Percentiles rank a stretch among this genome's conserved stretches.
Conservation (phyloP, 768 basidiomycete species). For the Leccinum fibrillosum region DNA sequence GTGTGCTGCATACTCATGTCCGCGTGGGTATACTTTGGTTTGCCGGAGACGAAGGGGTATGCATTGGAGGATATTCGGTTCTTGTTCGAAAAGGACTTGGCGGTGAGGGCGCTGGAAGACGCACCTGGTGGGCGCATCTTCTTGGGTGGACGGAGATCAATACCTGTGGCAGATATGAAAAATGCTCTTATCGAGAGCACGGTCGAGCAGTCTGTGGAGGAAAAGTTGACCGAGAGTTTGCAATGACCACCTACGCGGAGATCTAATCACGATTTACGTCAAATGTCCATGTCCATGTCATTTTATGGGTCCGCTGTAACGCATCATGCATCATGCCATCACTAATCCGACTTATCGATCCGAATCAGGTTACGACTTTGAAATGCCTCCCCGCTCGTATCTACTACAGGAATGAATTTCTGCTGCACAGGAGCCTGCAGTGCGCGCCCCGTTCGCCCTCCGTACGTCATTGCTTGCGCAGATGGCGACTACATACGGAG, state of each 20-base stretch:
- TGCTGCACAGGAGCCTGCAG: constrained; percentile 42
- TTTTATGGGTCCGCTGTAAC: too few relatives aligned
- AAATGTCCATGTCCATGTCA: neutral
- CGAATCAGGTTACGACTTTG: neutral
- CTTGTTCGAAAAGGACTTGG: constrained; percentile 35
- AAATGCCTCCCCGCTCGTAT: constrained; percentile 8
- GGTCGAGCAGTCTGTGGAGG: neutral
- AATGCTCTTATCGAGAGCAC: neutral
- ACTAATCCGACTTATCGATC: too few relatives aligned
- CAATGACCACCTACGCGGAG: neutral
- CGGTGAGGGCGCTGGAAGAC: constrained; percentile 33
- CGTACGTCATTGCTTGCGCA: too few relatives aligned
- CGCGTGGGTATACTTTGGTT: constrained; percentile 34
- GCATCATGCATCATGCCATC: too few relatives aligned
- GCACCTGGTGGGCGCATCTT: constrained; percentile 35
- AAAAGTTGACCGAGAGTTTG: neutral
- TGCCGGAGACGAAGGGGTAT: constrained; percentile 42
- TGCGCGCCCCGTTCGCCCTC: constrained; percentile 37
- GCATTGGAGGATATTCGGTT: constrained; percentile 38
- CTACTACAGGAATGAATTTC: constrained; percentile 1
- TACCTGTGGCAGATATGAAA: constrained; percentile 17
- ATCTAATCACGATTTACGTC: neutral
- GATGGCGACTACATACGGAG: too few relatives aligned
- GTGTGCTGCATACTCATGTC: constrained; percentile 32
- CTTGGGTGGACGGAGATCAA: constrained; percentile 24